Conservation (phyloP, 257 asterid species). For the Marsdenia floribunda region DNA sequence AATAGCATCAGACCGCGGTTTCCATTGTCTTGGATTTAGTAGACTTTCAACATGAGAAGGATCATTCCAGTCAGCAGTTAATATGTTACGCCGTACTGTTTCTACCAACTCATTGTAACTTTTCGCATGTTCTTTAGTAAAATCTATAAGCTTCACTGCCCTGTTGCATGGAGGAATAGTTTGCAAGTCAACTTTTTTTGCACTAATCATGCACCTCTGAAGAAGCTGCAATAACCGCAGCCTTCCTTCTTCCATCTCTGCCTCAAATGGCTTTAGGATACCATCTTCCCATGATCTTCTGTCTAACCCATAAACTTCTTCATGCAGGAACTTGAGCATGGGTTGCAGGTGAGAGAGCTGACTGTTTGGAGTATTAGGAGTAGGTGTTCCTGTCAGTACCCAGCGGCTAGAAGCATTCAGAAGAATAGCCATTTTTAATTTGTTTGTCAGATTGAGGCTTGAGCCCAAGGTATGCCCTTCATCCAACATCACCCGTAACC, state of each 20-base stretch:
- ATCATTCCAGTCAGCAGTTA: slow-evolving; percentile 98
- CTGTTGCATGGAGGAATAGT: slow-evolving; percentile 91
- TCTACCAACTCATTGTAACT: slow-evolving; percentile 95
- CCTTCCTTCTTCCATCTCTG: slow-evolving; percentile 95
- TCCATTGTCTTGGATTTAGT: slow-evolving; percentile 92
- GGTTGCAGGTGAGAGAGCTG: slow-evolving; percentile 91
- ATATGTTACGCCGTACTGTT: slow-evolving; percentile 81
- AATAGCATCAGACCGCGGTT: slow-evolving; percentile 71
- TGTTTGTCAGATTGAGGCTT: slow-evolving; percentile 84
- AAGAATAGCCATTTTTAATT: slow-evolving; percentile 86
- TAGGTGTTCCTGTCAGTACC: slow-evolving; percentile 97
- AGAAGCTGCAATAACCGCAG: slow-evolving; percentile 76
- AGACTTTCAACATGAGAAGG: slow-evolving; percentile 98
- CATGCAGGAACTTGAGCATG: slow-evolving; percentile 84
- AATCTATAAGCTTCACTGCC: slow-evolving; percentile 62
- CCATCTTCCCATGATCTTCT: slow-evolving; percentile 93
- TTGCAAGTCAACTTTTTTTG: slow-evolving; percentile 77
- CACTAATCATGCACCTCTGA: slow-evolving; percentile 91
- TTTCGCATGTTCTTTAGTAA: slow-evolving; percentile 76
- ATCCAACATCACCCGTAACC: slow-evolving; percentile 91
- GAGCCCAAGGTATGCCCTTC: slow-evolving; percentile 99
- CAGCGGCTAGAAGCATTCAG: slow-evolving; percentile 81
- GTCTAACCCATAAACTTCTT: slow-evolving; percentile 77
- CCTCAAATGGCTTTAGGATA: slow-evolving; percentile 81
- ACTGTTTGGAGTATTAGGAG: slow-evolving; percentile 94